Evolutionary conservation across 257 asterid genomes (phyloP).

Genomic region (Fraxinus quadrangulata): DNA sequence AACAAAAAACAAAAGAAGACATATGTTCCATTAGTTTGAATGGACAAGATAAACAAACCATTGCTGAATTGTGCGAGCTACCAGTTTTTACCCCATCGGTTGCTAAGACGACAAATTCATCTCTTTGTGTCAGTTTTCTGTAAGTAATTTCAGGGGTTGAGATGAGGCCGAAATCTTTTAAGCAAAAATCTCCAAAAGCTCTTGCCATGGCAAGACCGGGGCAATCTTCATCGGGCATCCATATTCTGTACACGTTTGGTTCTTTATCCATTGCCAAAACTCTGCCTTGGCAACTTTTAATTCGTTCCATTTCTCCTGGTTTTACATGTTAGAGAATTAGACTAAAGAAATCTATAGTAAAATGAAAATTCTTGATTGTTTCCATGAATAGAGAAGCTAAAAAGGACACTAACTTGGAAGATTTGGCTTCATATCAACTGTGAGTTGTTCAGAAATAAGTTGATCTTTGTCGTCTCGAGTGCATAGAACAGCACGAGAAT

Average conservation of each 20-base stretch:
- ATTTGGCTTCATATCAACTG: slow-evolving; percentile 84
- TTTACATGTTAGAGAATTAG: not conserved
- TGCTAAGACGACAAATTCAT: slow-evolving; percentile 84
- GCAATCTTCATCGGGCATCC: slow-evolving; percentile 94
- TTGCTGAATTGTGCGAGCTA: not conserved
- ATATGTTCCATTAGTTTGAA: not conserved
- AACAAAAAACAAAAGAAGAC: too few relatives aligned
- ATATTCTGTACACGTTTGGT: slow-evolving; percentile 69
- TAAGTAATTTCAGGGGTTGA: slow-evolving; percentile 64
- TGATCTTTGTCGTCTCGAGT: slow-evolving; percentile 54
- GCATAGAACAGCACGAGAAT: slow-evolving; percentile 82
- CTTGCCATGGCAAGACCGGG: slow-evolving; percentile 97
- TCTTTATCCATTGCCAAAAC: slow-evolving; percentile 84
- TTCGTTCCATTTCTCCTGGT: slow-evolving; percentile 65
- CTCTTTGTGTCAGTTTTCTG: slow-evolving; percentile 56
- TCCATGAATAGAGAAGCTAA: not conserved
- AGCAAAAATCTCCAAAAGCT: slow-evolving; percentile 89
- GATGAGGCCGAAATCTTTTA: slow-evolving; percentile 78
- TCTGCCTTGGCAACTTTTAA: slow-evolving; percentile 63
- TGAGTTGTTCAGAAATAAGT: slow-evolving; percentile 67
- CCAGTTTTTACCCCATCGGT: slow-evolving; percentile 78
- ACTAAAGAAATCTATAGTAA: not conserved
- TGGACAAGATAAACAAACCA: not conserved
- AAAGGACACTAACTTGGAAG: slow-evolving; percentile 54
- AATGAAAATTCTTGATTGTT: not conserved